These are phyloP conservation scores for Zygotorulaspora chibaensis DNA, from an alignment of 805 yeast species.

Conservation along the genomic window DNA sequence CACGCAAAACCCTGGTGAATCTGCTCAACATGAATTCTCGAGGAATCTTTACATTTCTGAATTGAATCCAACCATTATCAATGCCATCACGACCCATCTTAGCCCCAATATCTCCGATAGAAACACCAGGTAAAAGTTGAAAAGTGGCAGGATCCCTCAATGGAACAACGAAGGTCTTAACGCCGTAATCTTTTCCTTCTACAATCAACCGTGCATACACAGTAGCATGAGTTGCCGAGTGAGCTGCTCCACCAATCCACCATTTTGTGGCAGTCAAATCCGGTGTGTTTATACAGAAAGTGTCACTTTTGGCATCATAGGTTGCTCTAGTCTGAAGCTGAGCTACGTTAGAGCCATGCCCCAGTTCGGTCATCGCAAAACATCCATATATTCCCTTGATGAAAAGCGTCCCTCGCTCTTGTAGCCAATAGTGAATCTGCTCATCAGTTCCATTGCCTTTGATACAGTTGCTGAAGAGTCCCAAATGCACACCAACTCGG, in stretches of 20 bases:
- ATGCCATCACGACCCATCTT: slow-evolving; percentile 96
- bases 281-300: slow-evolving; percentile 78
- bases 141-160: slow-evolving; percentile 66
- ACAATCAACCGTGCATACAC: slow-evolving; percentile 81
- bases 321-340: slow-evolving; percentile 91
- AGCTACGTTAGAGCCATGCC: slow-evolving; percentile 92
- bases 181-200: slow-evolving; percentile 83
- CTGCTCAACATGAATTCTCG: slow-evolving; percentile 76
- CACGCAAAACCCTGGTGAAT: slow-evolving; percentile 64
- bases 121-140: slow-evolving; percentile 70
- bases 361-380: slow-evolving; percentile 89
- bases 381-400: slow-evolving; percentile 74
- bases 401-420: slow-evolving; percentile 56
- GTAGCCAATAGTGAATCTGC: slow-evolving; percentile 81
- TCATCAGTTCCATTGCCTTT: slow-evolving; percentile 84
- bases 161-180: slow-evolving; percentile 88
- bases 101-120: slow-evolving; percentile 88
- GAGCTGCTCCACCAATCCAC: slow-evolving; percentile 99
- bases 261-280: slow-evolving; percentile 91
- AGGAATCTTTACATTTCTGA: slow-evolving; percentile 77
- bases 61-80: slow-evolving; percentile 97
- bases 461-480: slow-evolving; percentile 74
- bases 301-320: slow-evolving; percentile 58
- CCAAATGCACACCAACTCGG: slow-evolving; percentile 83
- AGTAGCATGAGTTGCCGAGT: slow-evolving; percentile 83